Percentiles rank a stretch among this genome's conserved stretches.
Conservation (phyloP, 2,329 filamentous ascomycete species). For the Verticillium dahliae region DNA sequence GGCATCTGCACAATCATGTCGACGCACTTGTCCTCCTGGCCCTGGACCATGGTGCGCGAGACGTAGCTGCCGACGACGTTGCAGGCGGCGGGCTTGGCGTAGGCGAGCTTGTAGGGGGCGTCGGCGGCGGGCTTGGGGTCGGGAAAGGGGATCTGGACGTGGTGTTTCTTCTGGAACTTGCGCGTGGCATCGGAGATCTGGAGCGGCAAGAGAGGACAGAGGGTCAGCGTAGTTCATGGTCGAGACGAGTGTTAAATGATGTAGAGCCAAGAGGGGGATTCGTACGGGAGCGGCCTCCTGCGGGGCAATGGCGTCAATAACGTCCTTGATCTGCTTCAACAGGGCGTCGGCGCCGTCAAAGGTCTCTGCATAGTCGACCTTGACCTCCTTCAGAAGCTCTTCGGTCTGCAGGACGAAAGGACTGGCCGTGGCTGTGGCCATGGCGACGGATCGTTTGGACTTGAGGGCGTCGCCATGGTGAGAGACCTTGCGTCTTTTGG, state of each 20-base stretch:
- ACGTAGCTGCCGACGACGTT: conserved; percentile 89
- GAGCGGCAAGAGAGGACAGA: too few relatives aligned
- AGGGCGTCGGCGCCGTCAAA: conserved; percentile 42
- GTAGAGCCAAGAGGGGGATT: conserved; percentile 3
- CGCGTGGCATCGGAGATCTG: conserved; percentile 64
- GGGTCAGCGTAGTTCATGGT: too few relatives aligned
- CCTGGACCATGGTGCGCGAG: conserved; percentile 64
- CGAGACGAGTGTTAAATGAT: too few relatives aligned
- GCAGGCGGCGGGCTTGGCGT: conserved; percentile 66
- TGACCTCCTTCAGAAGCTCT: conserved; percentile 49
- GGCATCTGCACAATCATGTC: conserved; percentile 91
- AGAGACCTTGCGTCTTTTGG: conserved; percentile 43
- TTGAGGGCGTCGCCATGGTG: conserved; percentile 29
- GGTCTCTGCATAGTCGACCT: conserved; percentile 42
- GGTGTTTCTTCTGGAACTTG: conserved; percentile 59
- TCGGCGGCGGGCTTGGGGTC: conserved; percentile 70
- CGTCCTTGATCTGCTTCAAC: conserved; percentile 44
- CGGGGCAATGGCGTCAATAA: conserved; percentile 42
- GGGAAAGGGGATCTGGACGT: conserved; percentile 75
- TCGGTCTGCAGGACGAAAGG: conserved; percentile 54
- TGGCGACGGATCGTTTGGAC: conserved; percentile 27
- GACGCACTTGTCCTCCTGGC: conserved; percentile 51
- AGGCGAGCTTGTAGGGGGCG: conserved; percentile 75
- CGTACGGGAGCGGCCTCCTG: conserved; percentile 46
- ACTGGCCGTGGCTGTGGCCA: conserved; percentile 42